Evolutionary conservation across 441 rosid genomes (phyloP).

Genomic region (Sinapis alba): DNA sequence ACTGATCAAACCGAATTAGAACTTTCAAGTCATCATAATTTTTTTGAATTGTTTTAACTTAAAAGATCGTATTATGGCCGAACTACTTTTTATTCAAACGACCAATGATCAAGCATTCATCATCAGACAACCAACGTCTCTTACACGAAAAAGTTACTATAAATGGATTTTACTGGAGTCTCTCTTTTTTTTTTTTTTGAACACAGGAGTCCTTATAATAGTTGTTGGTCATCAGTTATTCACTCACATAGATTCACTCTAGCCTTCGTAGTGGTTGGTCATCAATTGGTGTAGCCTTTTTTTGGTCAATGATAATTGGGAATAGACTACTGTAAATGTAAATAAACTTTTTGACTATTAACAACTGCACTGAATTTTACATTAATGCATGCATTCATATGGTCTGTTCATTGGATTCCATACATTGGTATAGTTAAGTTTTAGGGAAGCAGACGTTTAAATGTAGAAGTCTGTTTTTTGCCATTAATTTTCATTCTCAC

Average conservation of each 20-base stretch:
- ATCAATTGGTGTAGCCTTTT: not conserved
- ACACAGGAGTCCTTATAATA: not conserved
- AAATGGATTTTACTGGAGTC: conserved; percentile 12
- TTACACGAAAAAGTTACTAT: conserved; percentile 15
- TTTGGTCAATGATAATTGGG: conserved; percentile 10
- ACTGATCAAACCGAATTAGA: not conserved
- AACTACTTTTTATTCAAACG: not conserved
- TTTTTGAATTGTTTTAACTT: not conserved
- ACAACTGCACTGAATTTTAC: not conserved
- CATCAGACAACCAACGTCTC: conserved; percentile 19
- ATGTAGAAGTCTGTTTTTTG: not conserved
- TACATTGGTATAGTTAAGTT: not conserved
- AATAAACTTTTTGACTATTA: conserved; percentile 15
- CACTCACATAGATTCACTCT: conserved; percentile 13
- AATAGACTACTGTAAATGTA: conserved; percentile 7
- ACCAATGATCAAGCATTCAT: conserved; percentile 14
- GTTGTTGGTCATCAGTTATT: conserved; percentile 12
- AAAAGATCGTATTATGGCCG: conserved; percentile 1
- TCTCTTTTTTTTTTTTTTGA: no score
- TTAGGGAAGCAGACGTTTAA: not conserved
- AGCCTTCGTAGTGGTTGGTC: not conserved
- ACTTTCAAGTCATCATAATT: not conserved
- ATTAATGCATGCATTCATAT: conserved; percentile 19
- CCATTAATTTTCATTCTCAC: not conserved
- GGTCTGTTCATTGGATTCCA: conserved; percentile 8